These are phyloP conservation scores for Striga hermonthica DNA, from an alignment of 305 asterid species.

Conservation along the genomic window DNA sequence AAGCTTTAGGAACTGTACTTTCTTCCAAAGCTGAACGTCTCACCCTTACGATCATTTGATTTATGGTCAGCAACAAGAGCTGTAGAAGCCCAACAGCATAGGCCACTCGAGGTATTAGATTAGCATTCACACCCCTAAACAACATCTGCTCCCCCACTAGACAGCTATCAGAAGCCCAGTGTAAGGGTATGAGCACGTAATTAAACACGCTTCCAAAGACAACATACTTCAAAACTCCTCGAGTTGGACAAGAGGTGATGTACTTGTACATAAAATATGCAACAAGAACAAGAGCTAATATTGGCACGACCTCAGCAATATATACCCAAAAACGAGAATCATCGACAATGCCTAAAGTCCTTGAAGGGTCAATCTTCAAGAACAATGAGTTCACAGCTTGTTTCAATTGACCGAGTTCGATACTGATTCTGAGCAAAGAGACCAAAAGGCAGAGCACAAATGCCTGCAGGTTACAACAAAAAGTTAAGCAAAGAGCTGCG, in stretches of 20 bases:
- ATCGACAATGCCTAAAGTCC: constrained; percentile 44
- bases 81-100: constrained; percentile 74
- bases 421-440: constrained; percentile 72
- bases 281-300: constrained; percentile 53
- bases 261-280: constrained; percentile 57
- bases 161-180: constrained; percentile 62
- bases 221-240: constrained; percentile 58
- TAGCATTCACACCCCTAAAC: constrained; percentile 39
- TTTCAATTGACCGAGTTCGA: constrained; percentile 63
- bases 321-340: constrained; percentile 52
- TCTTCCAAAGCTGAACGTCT: constrained; percentile 38
- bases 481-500: constrained; percentile 25
- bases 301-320: constrained; percentile 55
- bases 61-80: constrained; percentile 44
- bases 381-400: constrained; percentile 60
- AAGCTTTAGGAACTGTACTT: constrained; percentile 43
- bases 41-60: constrained; percentile 37
- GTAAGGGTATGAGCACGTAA: constrained; percentile 54
- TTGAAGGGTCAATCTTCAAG: constrained; percentile 56
- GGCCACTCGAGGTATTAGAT: constrained; percentile 65
- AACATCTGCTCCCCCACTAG: constrained; percentile 36
- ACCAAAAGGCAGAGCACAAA: constrained; percentile 61
- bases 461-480: constrained; percentile 56
- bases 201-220: constrained; percentile 48
- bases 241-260: constrained; percentile 38